A percentile compares a stretch with the other conserved stretches of the same genome.
These are phyloP conservation scores for Microcyclosporella mali DNA, from an alignment of 2,329 filamentous ascomycete species.

Conservation along the genomic window DNA sequence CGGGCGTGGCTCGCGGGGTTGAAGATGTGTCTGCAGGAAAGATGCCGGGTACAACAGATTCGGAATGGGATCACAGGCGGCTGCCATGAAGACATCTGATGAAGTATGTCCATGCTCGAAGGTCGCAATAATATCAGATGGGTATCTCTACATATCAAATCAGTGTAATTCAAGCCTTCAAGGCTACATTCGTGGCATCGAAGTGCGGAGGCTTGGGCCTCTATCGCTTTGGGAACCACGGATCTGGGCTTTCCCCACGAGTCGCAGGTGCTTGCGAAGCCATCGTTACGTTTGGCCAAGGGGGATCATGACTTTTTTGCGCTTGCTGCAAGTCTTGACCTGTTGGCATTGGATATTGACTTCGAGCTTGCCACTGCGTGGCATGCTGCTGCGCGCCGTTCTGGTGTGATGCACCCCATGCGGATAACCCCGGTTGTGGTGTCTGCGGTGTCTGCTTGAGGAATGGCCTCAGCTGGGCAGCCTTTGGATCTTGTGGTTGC, in stretches of 20 bases:
- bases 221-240: constrained; percentile 23
- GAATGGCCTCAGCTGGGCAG: too few relatives aligned
- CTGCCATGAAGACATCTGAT: neutral
- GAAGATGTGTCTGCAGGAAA: constrained; percentile 42
- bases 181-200: too few relatives aligned
- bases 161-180: too few relatives aligned
- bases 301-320: constrained; percentile 4
- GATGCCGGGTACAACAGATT: constrained; percentile 22
- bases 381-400: neutral
- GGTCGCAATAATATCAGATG: too few relatives aligned
- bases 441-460: neutral
- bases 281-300: neutral
- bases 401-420: neutral
- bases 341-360: neutral
- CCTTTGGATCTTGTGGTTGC: too few relatives aligned
- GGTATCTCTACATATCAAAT: too few relatives aligned
- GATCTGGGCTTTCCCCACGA: constrained; percentile 21
- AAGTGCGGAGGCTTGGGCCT: too few relatives aligned
- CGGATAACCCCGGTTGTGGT: neutral
- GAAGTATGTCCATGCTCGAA: too few relatives aligned
- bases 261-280: neutral
- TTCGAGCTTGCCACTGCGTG: neutral
- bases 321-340: constrained; percentile 1
- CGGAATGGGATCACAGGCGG: constrained; percentile 5
- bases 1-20: constrained; percentile 34